Base-by-base conservation (phyloP, 208 protist species). In the Trypanosoma congolense region DNA sequence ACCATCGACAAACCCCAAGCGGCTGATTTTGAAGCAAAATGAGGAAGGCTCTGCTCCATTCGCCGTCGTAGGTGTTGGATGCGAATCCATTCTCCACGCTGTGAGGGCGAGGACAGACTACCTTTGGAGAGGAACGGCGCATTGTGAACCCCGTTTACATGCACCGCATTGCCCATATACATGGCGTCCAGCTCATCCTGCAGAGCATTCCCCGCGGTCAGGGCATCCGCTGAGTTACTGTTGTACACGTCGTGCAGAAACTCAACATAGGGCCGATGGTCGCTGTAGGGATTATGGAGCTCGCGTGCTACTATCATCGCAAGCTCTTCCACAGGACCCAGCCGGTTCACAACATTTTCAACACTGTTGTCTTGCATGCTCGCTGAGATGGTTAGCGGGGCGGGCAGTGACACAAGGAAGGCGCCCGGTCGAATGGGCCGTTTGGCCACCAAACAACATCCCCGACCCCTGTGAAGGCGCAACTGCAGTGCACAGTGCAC, bases 201-300 rank as follows among this genome's bases (percentile, higher is more conserved):
- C 31, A 94, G 51, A 22, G 36, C 31, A 2, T 3, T 26, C 22
- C 24, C 45, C 44, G 22, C 1, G 5, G 25, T 47, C 4, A 48
- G 53, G 29, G 56, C 56, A n/a, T 82, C 80, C 16, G 76, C 75
- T 3, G 40, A 42, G 33, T 82, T 78, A 5, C 58, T 44, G 54
- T 93, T 91, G 77, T 91, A 76, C 1, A 91, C 52, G 53, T 94
- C 87, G 65, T 91, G 73, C 40, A 94, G 64, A 56, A 94, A 90
- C 64, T 94, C 83, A 18, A 87, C 61, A 56, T 94, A 94, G 25
- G 38, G 36, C 5, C 73, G 69, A 53, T 84, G 67, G 26, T 61
- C 58, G 30, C 87, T 81, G 36, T 52, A 50, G 0, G 58, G 72
- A 62, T 90, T 77, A 68, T 91, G 75, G 35, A 94, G 77, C 26